phyloP scores from a whole-genome alignment of 2,329 filamentous ascomycete species.

The Periglandula ipomoeae region DNA sequence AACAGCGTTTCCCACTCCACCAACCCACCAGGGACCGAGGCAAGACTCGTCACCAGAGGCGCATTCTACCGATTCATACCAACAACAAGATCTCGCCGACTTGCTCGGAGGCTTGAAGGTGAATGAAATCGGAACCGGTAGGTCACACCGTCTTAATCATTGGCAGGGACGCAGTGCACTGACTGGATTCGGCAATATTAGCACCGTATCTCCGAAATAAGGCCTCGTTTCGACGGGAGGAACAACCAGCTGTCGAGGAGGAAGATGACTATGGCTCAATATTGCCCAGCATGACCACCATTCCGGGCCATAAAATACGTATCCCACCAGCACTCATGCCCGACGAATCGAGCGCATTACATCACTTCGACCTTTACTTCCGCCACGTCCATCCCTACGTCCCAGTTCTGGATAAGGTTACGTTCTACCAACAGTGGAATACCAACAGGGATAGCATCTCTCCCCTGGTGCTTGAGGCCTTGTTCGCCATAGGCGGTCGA shows the following conservation, averaged over 20 bases:
- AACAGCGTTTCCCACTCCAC: conserved; percentile 44
- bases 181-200: conserved; percentile 20
- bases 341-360: conserved; percentile 67
- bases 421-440: conserved; percentile 87
- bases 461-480: conserved; percentile 76
- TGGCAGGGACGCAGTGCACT: neutral
- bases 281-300: conserved; percentile 58
- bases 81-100: conserved; percentile 64
- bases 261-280: conserved; percentile 63
- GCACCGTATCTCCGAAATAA: conserved; percentile 77
- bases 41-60: conserved; percentile 34
- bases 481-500: conserved; percentile 82
- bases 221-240: conserved; percentile 38
- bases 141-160: conserved; percentile 17
- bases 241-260: conserved; percentile 58
- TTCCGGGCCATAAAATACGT: conserved; percentile 67
- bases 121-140: conserved; percentile 78
- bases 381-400: conserved; percentile 85
- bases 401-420: conserved; percentile 72
- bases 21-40: conserved; percentile 25
- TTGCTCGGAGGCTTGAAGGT: conserved; percentile 81
- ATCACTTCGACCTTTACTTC: conserved; percentile 89
- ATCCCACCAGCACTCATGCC: conserved; percentile 94
- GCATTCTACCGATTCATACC: conserved; percentile 54
- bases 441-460: conserved; percentile 76